Evolutionary conservation across 208 protist species (phyloP).

Genomic region (Leishmania martiniquensis): DNA sequence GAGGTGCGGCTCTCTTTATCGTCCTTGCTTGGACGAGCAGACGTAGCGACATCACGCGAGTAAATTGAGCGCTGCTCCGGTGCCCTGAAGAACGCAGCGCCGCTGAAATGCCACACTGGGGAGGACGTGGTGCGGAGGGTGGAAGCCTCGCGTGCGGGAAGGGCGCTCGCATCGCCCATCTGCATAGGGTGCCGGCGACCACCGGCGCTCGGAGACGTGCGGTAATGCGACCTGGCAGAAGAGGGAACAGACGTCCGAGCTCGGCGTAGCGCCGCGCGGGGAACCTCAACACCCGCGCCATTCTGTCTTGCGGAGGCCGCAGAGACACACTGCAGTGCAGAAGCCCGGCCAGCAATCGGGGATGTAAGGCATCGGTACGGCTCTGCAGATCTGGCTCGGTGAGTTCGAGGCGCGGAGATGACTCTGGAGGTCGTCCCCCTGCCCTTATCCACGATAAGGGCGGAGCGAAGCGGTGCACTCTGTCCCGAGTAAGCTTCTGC

Average conservation of each 20-base stretch:
- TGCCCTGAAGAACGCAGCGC: neutral
- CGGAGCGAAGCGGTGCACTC: neutral
- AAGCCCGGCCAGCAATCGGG: neutral
- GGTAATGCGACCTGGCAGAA: no score
- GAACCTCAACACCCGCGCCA: neutral
- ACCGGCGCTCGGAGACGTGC: neutral
- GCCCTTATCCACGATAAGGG: neutral
- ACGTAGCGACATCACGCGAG: no score
- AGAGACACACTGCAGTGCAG: neutral
- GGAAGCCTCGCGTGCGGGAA: neutral
- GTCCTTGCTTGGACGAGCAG: neutral
- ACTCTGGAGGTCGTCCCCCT: neutral
- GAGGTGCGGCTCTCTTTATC: neutral
- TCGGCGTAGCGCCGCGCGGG: no score
- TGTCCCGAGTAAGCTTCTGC: neutral
- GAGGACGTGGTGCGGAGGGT: neutral
- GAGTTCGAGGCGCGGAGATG: neutral
- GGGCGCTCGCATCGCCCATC: neutral
- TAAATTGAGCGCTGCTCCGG: neutral
- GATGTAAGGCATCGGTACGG: neutral
- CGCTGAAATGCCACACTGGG: neutral
- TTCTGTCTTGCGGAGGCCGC: no score
- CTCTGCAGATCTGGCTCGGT: neutral
- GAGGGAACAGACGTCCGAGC: neutral
- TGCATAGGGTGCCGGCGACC: no score